A percentile compares a stretch with the other conserved stretches of the same genome.
Conservation (phyloP, 2,329 filamentous ascomycete species). For the Fusarium paranaense region DNA sequence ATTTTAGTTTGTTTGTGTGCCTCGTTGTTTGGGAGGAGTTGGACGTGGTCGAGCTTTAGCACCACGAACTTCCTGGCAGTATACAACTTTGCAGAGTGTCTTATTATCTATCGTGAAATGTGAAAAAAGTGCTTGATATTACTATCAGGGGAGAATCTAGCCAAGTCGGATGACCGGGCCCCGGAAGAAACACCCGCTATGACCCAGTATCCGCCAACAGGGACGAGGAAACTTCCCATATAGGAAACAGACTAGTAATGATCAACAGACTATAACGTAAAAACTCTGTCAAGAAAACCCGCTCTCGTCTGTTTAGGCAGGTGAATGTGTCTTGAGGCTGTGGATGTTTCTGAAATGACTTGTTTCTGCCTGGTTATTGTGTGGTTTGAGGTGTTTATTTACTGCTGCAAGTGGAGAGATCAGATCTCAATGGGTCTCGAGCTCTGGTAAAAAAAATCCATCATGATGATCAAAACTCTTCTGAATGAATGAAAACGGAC, state of each 20-base stretch:
- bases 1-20: neutral
- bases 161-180: neutral
- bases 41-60: neutral
- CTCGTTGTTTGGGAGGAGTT: neutral
- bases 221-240: neutral
- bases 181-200: neutral
- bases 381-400: neutral
- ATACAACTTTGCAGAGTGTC: neutral
- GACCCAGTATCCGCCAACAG: neutral
- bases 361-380: neutral
- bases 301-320: neutral
- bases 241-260: neutral
- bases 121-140: neutral
- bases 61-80: neutral
- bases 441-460: neutral
- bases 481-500: neutral
- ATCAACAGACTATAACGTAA: neutral
- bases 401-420: neutral
- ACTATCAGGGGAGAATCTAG: neutral
- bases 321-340: neutral
- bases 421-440: neutral
- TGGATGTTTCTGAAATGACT: neutral
- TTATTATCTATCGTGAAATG: neutral
- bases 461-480: neutral
- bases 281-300: neutral